Evolutionary conservation across 225 moss, liverwort and hornwort species (phyloP).

Genomic region (Bryum argenteum): DNA sequence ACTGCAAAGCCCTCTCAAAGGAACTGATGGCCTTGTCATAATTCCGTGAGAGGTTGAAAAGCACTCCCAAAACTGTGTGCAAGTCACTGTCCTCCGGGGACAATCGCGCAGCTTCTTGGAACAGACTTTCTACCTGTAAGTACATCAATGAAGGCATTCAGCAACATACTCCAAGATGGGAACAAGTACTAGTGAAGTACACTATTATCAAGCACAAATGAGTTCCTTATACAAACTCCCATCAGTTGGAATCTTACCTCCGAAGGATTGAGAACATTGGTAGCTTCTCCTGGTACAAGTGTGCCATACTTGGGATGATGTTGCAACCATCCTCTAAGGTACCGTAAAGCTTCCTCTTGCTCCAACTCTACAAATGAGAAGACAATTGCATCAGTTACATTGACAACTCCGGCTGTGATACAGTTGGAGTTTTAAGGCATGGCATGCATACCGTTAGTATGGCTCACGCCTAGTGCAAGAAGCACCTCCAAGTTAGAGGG

Average conservation of each 20-base stretch:
- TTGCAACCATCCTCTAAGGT: constrained; percentile 89
- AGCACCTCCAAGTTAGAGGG: constrained; percentile 94
- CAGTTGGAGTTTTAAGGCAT: constrained; percentile 2
- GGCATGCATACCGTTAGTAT: constrained; percentile 80
- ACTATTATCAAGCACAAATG: background rate
- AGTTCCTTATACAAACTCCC: background rate
- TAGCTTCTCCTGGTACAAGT: constrained; percentile 64
- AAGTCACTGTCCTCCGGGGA: constrained; percentile 90
- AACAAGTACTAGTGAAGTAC: background rate
- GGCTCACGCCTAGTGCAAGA: constrained; percentile 92
- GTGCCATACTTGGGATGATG: constrained; percentile 81
- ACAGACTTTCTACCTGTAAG: constrained; percentile 68
- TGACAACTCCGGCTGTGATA: constrained; percentile 10
- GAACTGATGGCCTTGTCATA: constrained; percentile 82
- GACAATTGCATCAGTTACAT: constrained; percentile 13
- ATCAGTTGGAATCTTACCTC: constrained; percentile 53
- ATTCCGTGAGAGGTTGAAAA: constrained; percentile 93
- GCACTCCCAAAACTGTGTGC: constrained; percentile 88
- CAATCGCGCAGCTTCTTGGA: constrained; percentile 72
- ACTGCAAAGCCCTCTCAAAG: constrained; percentile 80
- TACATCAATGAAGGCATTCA: constrained; percentile 26
- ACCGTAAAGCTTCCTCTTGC: constrained; percentile 91
- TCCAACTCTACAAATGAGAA: constrained; percentile 70
- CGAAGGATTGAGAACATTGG: constrained; percentile 49
- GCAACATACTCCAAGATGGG: background rate